Base-by-base conservation (phyloP, 1,139 yeast species). In the Lodderomyces margitis region DNA sequence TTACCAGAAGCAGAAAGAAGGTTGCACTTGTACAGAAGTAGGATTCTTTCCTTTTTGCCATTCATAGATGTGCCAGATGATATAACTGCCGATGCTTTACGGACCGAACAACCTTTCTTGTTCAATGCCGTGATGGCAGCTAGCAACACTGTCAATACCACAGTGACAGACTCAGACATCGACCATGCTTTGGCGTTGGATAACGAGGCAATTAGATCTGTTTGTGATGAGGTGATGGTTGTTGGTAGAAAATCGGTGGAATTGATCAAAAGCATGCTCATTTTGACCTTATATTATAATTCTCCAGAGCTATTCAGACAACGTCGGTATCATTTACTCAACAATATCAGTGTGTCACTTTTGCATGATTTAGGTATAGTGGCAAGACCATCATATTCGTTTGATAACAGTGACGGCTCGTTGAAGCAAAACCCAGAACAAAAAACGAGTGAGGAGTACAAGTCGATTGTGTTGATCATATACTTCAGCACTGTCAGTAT, bases 231-330 rank as follows among this genome's bases (percentile, higher is more conserved):
- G 52, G 75, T 83, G 7, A 63, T 87, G 64, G 73, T 84, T 11
- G 69, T 75, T 19, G 95, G 96, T n/a, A 71, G 79, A 43, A 88
- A 87, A 61, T 75, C 83, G 6, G 66, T 81, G 19, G 92, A 87
- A 56, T 62, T 87, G 39, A 64, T 87, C 34, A 81, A 84, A 56
- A 66, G 83, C 15, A 62, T 86, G 37, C 55, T 86, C 21, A 54
- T 87, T 3, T 63, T 86, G 41, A 75, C 85, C 31, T 61, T 83
- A 27, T 89, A 96, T 95, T 87, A 87, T 58, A 87, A 85, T 50
- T 79, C 87, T 5, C 88, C 95, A 0, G 96, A 87, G 59, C 67
- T 87, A 51, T 85, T 86, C 49, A 85, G 81, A 50, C 86, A 85
- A 53, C 78, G 94, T 46, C 76, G 95, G 40, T 82, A 83, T 50